Evolutionary conservation across 495 filamentous ascomycete genomes (phyloP).

Genomic region (Penicillium steckii): DNA sequence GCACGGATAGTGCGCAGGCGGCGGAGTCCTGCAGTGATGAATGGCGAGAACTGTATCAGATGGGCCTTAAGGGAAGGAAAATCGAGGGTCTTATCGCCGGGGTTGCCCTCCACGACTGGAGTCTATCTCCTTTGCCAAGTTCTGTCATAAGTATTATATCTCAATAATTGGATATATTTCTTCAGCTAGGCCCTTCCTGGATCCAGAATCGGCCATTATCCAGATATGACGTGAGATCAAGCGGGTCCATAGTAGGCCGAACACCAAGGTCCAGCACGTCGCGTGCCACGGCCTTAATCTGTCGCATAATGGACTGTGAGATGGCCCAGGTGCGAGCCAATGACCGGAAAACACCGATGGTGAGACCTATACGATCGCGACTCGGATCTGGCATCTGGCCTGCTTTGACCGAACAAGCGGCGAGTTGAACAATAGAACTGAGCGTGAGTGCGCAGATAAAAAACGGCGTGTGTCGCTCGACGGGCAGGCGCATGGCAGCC

Average conservation of each 20-base stretch:
- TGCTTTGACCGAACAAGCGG: conserved; percentile 67
- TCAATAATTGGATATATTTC: no score
- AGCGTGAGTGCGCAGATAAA: conserved; percentile 77
- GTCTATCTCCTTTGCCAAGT: no score
- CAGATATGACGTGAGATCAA: conserved; percentile 39
- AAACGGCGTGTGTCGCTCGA: conserved; percentile 80
- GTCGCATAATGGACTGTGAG: conserved; percentile 66
- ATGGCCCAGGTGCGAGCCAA: conserved; percentile 76
- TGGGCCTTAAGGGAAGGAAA: no score
- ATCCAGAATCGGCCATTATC: conserved; percentile 43
- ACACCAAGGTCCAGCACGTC: conserved; percentile 48
- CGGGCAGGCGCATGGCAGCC: conserved; percentile 70
- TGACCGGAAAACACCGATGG: conserved; percentile 77
- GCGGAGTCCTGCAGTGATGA: no score
- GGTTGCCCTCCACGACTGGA: no score
- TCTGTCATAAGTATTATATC: no score
- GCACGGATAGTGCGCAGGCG: no score
- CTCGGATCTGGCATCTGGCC: conserved; percentile 66
- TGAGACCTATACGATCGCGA: conserved; percentile 75
- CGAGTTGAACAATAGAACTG: conserved; percentile 57
- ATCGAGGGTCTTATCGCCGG: no score
- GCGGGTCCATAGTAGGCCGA: conserved; percentile 41
- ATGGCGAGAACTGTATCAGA: no score
- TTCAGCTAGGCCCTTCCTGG: conserved; percentile 24
- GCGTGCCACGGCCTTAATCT: conserved; percentile 59